These are phyloP conservation scores for Naganishia liquefaciens DNA, from an alignment of 1,284 basidiomycete genomes.

Conservation along the genomic window DNA sequence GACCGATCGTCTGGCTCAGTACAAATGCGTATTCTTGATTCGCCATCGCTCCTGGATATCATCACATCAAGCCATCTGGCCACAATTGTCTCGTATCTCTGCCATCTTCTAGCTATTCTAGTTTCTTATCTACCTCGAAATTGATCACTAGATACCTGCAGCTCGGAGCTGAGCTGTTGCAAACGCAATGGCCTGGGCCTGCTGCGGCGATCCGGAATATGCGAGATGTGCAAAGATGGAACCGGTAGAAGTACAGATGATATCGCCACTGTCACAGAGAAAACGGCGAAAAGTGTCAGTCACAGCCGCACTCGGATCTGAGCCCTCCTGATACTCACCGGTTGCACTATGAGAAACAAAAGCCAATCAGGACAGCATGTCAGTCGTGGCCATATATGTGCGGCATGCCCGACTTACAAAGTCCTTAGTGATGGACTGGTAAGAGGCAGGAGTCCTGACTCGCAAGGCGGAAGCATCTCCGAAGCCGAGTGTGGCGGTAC, in stretches of 20 bases:
- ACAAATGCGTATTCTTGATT: no score
- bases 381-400: background rate
- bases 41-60: no score
- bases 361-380: background rate
- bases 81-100: no score
- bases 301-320: background rate
- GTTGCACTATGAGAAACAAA: slow-evolving; percentile 10
- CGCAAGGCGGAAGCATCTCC: slow-evolving; percentile 12
- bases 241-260: slow-evolving; percentile 25
- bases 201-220: slow-evolving; percentile 22
- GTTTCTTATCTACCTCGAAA: background rate
- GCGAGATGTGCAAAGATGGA: slow-evolving; percentile 18
- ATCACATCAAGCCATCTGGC: no score
- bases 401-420: background rate
- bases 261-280: slow-evolving; percentile 5
- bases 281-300: background rate
- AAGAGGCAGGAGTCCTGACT: slow-evolving; percentile 12
- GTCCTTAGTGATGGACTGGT: slow-evolving; percentile 25
- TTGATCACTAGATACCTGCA: background rate
- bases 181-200: slow-evolving; percentile 18
- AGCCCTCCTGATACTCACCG: background rate
- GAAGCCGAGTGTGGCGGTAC: slow-evolving; percentile 14
- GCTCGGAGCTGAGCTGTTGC: slow-evolving; percentile 15
- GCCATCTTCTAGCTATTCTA: no score
- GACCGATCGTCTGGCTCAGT: no score